phyloP scores from a whole-genome alignment of 352 stramenopile species.

The Phytophthora lateralis region DNA sequence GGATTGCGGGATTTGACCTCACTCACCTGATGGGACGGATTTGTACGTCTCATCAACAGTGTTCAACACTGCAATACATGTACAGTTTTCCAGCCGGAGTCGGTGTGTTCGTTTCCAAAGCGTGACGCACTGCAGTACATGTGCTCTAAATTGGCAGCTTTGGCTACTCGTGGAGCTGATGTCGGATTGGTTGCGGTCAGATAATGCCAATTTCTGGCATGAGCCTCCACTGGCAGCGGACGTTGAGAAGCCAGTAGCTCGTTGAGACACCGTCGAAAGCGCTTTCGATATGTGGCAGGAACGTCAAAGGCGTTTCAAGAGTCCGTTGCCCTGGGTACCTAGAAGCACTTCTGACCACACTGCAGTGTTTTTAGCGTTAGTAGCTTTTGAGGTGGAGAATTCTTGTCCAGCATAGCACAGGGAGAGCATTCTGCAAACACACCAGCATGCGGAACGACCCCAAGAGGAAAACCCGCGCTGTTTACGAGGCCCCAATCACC shows the following conservation, averaged over 20 bases:
- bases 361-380: conserved; percentile 21
- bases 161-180: too few species aligned
- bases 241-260: conserved; percentile 12
- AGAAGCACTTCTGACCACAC: conserved; percentile 26
- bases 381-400: conserved; percentile 6
- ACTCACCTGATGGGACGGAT: too few species aligned
- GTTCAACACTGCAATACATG: too few species aligned
- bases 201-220: background rate
- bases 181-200: background rate
- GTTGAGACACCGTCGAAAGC: conserved; percentile 8
- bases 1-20: too few species aligned
- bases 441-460: conserved; percentile 24
- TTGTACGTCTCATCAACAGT: too few species aligned
- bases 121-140: too few species aligned
- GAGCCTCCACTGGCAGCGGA: background rate
- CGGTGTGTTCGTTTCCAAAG: too few species aligned
- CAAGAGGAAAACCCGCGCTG: conserved; percentile 17
- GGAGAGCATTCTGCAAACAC: conserved; percentile 21
- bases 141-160: too few species aligned
- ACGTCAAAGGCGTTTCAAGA: conserved; percentile 20
- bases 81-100: too few species aligned
- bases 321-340: conserved; percentile 1
- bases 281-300: conserved; percentile 2
- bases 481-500: conserved; percentile 10
- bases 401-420: conserved; percentile 4